A percentile compares a stretch with the other conserved stretches of the same genome.
phyloP scores from a whole-genome alignment of 768 basidiomycete genomes.

The Amanita fuliginea region DNA sequence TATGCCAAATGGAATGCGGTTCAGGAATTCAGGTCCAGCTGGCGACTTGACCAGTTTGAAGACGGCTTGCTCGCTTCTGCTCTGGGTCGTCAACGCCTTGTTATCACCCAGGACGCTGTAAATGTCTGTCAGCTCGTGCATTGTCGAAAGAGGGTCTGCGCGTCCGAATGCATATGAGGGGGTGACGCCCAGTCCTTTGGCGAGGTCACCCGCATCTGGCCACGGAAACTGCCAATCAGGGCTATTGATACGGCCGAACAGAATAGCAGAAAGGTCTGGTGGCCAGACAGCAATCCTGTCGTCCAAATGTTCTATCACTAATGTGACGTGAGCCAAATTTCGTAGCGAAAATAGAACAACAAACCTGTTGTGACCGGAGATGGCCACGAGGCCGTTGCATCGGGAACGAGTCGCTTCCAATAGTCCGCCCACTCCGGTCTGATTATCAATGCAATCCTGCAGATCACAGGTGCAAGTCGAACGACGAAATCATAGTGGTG shows the following conservation, averaged over 20 bases:
- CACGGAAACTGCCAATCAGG: slow-evolving; percentile 58
- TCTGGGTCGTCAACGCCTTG: slow-evolving; percentile 37
- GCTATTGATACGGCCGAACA: slow-evolving; percentile 49
- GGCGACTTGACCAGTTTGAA: slow-evolving; percentile 39
- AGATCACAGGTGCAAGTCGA: slow-evolving; percentile 51
- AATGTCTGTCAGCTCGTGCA: slow-evolving; percentile 41
- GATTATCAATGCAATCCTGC: slow-evolving; percentile 47
- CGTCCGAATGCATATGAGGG: slow-evolving; percentile 54
- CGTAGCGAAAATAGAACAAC: not conserved
- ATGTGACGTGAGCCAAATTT: slow-evolving; percentile 7
- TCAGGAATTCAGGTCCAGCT: slow-evolving; percentile 36
- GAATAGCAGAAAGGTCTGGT: slow-evolving; percentile 60
- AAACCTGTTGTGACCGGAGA: slow-evolving; percentile 30
- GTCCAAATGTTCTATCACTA: slow-evolving; percentile 42
- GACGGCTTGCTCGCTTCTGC: slow-evolving; percentile 59
- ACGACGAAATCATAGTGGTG: slow-evolving; percentile 44
- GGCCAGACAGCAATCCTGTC: slow-evolving; percentile 71
- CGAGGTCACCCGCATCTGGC: slow-evolving; percentile 36
- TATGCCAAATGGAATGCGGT: slow-evolving; percentile 55
- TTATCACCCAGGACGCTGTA: slow-evolving; percentile 53
- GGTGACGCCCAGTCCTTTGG: slow-evolving; percentile 34
- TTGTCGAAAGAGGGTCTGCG: slow-evolving; percentile 42
- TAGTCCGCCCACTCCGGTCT: slow-evolving; percentile 88
- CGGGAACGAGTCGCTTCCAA: slow-evolving; percentile 76
- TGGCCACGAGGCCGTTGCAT: slow-evolving; percentile 50